Conservation (phyloP, 2,329 filamentous ascomycete genomes). For the Sclerotinia subarctica region DNA sequence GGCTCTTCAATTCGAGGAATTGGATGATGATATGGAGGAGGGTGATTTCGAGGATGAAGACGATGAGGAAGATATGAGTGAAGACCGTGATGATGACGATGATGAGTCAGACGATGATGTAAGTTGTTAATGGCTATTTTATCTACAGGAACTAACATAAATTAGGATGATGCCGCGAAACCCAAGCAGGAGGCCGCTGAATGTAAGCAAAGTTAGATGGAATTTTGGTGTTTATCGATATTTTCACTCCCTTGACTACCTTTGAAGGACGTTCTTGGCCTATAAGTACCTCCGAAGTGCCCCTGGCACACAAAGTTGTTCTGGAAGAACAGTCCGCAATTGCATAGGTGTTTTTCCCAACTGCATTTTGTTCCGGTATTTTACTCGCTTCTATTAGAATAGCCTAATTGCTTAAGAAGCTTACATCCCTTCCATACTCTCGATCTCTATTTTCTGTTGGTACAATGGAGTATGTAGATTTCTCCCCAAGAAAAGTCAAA, state of each 20-base stretch:
- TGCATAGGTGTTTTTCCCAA: constrained; percentile 29
- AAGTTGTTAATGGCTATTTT: constrained; percentile 38
- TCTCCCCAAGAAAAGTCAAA: constrained; percentile 27
- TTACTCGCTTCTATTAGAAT: constrained; percentile 35
- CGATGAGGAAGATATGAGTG: constrained; percentile 86
- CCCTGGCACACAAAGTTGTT: constrained; percentile 17
- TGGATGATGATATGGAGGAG: constrained; percentile 79
- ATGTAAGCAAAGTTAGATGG: constrained; percentile 84
- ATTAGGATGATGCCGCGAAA: constrained; percentile 81
- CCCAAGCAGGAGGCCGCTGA: constrained; percentile 92
- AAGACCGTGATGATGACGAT: constrained; percentile 72
- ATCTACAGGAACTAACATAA: constrained; percentile 29
- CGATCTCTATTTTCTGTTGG: constrained; percentile 27
- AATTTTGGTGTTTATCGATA: constrained; percentile 7
- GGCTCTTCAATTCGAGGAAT: constrained; percentile 92
- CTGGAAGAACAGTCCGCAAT: constrained; percentile 22
- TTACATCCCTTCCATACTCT: constrained; percentile 23
- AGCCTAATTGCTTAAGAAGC: constrained; percentile 34
- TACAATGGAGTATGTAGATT: constrained; percentile 28
- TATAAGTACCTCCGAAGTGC: constrained; percentile 20
- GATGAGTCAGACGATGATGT: constrained; percentile 78
- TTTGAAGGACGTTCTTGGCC: constrained; percentile 10
- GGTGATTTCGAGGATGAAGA: constrained; percentile 80
- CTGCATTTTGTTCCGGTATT: constrained; percentile 27
- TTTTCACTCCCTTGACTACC: constrained; percentile 5